Base-by-base conservation (phyloP, 345 rosid genomes). In the Lumnitzera littorea region DNA sequence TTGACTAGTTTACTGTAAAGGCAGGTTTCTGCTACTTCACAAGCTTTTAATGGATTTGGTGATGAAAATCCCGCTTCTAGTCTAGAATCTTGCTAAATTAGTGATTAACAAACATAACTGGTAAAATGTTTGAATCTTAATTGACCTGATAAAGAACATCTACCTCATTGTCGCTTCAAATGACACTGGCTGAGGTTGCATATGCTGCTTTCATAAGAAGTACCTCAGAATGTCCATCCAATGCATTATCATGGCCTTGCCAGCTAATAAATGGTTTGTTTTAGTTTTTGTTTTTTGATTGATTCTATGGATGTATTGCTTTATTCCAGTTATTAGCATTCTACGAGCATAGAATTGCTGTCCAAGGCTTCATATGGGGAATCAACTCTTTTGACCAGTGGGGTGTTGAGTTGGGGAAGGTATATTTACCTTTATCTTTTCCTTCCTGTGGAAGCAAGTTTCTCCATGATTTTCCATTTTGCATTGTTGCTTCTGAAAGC, bases 401-500 rank as follows among this genome's bases (percentile, higher is more conserved):
- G 99, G 99, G 99, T 72, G 99, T 90, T 49, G 99, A 94, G 81
- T 67, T 94, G 54, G 97, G 99, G 53, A 94, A 94, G 95, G 99
- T 94, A 67, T 13, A 67, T 49, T 20, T 53, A 48, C 2, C 60
- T 24, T 36, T 43, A 12, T 25, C 24, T 15, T 27, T 14, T 55
- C 41, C 54, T 60, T 25, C 23, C 47, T 3, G n/a, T 17, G 23
- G 11, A 62, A 50, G 12, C 3, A 24, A 49, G 16, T 41, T 46
- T 48, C 13, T 23, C 13, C 13, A 13, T 24, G 59, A 29, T 52
- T 15, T 59, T 48, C 24, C 46, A 27, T 3, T 46, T 16, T 24
- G 9, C 13, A 24, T 16, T 52, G 15, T 49, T n/a, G 24, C 27
- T 53, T 17, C 15, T 36, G 25, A 8, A 20, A 7, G 58, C 23